Evolutionary conservation across 2,329 filamentous ascomycete species (phyloP), one percentile per base, ranked within the genome.

Genomic region (Clarireedia homoeocarpa): DNA sequence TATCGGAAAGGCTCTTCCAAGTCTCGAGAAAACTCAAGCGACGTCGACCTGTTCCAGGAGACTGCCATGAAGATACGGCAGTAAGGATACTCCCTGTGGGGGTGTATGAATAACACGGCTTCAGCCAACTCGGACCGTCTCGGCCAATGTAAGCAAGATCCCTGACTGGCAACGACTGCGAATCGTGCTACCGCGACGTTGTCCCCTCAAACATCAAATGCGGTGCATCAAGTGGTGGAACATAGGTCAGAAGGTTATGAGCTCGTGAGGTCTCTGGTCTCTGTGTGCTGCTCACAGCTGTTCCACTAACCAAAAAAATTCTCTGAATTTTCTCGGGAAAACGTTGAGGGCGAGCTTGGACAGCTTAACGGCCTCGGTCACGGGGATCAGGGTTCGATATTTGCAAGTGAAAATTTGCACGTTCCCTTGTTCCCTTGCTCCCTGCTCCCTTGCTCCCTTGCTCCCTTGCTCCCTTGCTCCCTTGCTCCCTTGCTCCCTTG

Each of bases 361-460:
- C 27, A 30, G 27, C 27, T 2, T 9, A 30, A 30, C 27, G 27
- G 27, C 27, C 27, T 30, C 27, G 27, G 27, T 30, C 27, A 7
- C 27, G 27, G 27, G 27, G 27, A 30, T 30, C 10, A 7, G 27
- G 27, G 10, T 30, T 30, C 27, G 10, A 30, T 30, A 30, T 30
- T 30, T 30, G 38, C 53, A 50, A 26, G 23, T 23, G 26, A 55
- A 55, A 55, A 26, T 55, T 55, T 45, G 26, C 38, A 36, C 17
- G 4, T n/a, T 40, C 24, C 45, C 52, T 34, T n/a, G n/a, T n/a
- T n/a, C n/a, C n/a, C n/a, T n/a, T n/a, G n/a, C n/a, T n/a, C n/a
- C n/a, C n/a, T 44, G 26, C 40, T 51, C 38, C 34, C 48, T 27
- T 48, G 34, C 34, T 20, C 20, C 20, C 20, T 20, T 20, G 15